Base-by-base conservation (phyloP, 2,329 filamentous ascomycete genomes). In the Epichloe coenophiala region DNA sequence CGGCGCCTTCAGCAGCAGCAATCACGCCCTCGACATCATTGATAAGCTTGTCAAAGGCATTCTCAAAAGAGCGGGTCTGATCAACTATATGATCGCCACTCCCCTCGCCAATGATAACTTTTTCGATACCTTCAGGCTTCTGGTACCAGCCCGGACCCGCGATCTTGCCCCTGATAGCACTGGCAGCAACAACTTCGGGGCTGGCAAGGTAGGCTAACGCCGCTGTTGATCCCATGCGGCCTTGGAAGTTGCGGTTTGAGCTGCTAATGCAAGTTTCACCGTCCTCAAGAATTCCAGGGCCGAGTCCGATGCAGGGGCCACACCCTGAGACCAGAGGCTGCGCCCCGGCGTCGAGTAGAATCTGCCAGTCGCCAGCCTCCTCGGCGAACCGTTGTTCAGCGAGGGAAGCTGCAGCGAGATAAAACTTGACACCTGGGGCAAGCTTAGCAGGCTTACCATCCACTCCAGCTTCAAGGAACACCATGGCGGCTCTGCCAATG, bases 101-200 rank as follows among this genome's bases (percentile, higher is more conserved):
- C 31, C 86, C 62, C 62, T 89, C 81, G 31, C 86, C 86, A 4
- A 81, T 75, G 17, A 82, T 75, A 52, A 83, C 83, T 62, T 86
- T 81, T 49, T 77, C 69, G 37, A 81, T 79, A 46, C 77, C 80
- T 49, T 83, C 79, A 0, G 88, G 86, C 60, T 77, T 76, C 65
- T 87, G 64, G 63, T 94, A 96, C 75, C 77, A 82, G 23, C 86
- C 88, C 1, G 91, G 86, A 0, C 89, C 86, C 9, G 80, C 71
- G 37, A 90, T 88, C 54, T 76, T 76, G 12, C 86, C 86, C 15
- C 73, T 60, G 0, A 96, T 69, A 2, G 91, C 91, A 59, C 87
- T 94, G 7, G 93, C 90, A 4, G 91, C 91, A 1, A 97, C 91
- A 2, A 95, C 83, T 61, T 96, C 90, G 1, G 93, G 90, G 57